Conservation (phyloP, 1,139 yeast species). For the Yamadazyma dushanensis region DNA sequence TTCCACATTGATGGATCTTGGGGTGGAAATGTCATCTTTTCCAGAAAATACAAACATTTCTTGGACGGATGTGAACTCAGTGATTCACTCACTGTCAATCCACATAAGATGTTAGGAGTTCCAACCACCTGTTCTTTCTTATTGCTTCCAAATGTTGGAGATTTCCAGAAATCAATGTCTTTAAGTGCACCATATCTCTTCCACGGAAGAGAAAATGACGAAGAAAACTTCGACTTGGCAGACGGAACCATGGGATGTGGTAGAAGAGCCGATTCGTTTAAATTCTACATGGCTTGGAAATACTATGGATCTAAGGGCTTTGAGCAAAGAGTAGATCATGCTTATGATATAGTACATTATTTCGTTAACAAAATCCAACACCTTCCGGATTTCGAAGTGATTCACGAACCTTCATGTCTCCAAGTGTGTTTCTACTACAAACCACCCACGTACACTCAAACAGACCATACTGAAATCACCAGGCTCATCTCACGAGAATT, state of each 20-base stretch:
- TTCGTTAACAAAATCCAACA: slow-evolving; percentile 48
- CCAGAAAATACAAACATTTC: slow-evolving; percentile 45
- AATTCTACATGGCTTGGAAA: slow-evolving; percentile 78
- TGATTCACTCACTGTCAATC: slow-evolving; percentile 79
- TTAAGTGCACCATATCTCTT: slow-evolving; percentile 79
- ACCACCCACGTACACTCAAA: slow-evolving; percentile 35
- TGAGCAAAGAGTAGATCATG: slow-evolving; percentile 67
- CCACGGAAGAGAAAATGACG: slow-evolving; percentile 57
- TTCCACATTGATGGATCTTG: slow-evolving; percentile 88
- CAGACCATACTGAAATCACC: slow-evolving; percentile 57
- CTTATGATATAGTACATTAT: slow-evolving; percentile 61
- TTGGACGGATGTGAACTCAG: slow-evolving; percentile 65
- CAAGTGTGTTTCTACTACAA: slow-evolving; percentile 83
- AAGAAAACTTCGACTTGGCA: slow-evolving; percentile 73
- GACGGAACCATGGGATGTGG: slow-evolving; percentile 96
- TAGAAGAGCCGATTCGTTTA: slow-evolving; percentile 78
- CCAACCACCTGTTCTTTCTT: slow-evolving; percentile 86
- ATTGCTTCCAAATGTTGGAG: slow-evolving; percentile 64
- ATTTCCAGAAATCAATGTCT: slow-evolving; percentile 73
- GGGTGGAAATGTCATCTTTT: slow-evolving; percentile 86
- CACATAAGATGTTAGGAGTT: slow-evolving; percentile 90
- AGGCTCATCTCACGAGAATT: slow-evolving; percentile 62
- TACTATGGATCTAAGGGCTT: slow-evolving; percentile 69
- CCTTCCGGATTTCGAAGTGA: slow-evolving; percentile 48
- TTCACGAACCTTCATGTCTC: slow-evolving; percentile 70